Base-by-base conservation (phyloP, 306 rosid species). In the Dalbergia cochinchinensis region DNA sequence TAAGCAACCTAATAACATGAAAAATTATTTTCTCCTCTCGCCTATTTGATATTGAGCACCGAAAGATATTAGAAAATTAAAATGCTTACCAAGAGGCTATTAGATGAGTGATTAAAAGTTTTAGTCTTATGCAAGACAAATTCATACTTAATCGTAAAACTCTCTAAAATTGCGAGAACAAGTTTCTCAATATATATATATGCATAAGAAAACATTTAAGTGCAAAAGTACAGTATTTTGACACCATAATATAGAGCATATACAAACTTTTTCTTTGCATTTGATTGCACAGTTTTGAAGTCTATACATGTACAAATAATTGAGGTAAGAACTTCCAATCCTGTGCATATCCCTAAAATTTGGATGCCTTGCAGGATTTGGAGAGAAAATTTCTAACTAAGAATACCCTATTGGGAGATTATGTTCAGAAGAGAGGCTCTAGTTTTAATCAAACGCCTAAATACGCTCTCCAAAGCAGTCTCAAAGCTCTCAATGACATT, bases 391-490 rank as follows among this genome's bases (percentile, higher is more conserved):
- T 6, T 16, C 73, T 7, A 50, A 42, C 5, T 4, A 4, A 35
- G 5, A 50, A 14, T 10, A 10, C 35, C 44, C 62, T 85, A 93
- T 54, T 90, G 90, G 37, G 98, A 91, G 76, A 86, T 80, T 50
- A 90, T 86, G 82, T 94, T 94, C 85, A 91, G 77, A 47, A 94
- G 91, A 7, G 86, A 87, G 71, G 92, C 80, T 83, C 98, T 94
- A 20, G 85, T 78, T 57, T 82, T 91, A 31, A 94, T 86, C 91
- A 94, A 75, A 31, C 83, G 80, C 90, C 93, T 88, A 83, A 85
- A 90, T 20, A 90, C 61, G 6, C 75, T 78, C 45, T 86, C 93
- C 83, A 91, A 73, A 1, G 86, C 85, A 74, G 65, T 91, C 84
- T 91, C 97, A 58, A 91, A 51, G 45, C 82, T 83, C 73, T 87